Evolutionary conservation across 257 asterid species (phyloP).

Genomic region (Capsicum rhomboideum): DNA sequence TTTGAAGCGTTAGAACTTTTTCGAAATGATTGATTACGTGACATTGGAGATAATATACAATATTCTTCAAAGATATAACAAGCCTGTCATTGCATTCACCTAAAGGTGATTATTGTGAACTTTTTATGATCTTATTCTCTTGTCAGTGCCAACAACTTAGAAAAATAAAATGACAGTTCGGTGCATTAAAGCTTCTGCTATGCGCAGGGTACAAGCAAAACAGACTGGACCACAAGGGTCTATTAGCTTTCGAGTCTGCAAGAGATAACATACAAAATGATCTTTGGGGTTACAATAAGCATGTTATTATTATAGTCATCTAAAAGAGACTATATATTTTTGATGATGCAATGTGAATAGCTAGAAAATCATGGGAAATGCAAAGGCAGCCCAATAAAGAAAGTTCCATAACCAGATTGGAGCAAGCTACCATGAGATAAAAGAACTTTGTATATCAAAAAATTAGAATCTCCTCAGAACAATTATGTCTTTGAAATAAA

Average conservation of each 20-base stretch:
- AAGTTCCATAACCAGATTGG: background rate
- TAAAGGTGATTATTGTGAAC: background rate
- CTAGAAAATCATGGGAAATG: background rate
- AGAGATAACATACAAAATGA: background rate
- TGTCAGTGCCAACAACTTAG: background rate
- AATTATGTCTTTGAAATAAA: background rate
- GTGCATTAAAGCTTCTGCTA: no score
- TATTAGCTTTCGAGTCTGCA: no score
- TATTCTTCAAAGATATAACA: background rate
- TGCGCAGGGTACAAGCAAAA: no score
- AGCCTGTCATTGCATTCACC: background rate
- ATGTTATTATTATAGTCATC: background rate
- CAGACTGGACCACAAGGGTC: no score
- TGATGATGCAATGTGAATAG: background rate
- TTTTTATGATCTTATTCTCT: no score
- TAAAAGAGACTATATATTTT: background rate
- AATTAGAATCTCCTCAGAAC: background rate
- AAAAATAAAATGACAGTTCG: background rate
- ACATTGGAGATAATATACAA: background rate
- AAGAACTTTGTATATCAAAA: background rate
- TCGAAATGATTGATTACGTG: background rate
- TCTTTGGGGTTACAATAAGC: background rate
- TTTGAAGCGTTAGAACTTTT: background rate
- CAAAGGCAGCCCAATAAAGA: background rate
- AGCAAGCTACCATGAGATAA: no score